Evolutionary conservation across 1,139 yeast species (phyloP), one percentile per base, ranked within the genome.

Genomic region (Citeromyces siamensis): DNA sequence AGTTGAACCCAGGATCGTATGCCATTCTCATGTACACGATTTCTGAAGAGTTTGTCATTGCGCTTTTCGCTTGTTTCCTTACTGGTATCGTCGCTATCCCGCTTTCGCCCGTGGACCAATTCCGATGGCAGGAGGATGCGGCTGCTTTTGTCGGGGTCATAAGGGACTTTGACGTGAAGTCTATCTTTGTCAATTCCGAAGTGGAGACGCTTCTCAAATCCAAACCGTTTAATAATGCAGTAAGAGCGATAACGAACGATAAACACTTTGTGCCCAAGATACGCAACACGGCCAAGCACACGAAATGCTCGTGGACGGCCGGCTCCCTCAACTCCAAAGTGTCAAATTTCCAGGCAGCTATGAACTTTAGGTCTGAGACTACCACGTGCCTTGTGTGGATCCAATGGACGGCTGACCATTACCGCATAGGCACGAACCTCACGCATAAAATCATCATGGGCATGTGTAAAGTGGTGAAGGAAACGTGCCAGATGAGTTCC

Each of bases 391-490:
- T 57, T 5, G 45, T 64, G 6, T 64, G 67, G 66, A 46, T 62
- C 3, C 45, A 57, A 29, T 79, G 79, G 65, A 71, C 84, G 0
- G 66, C 88, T 0, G 95, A 85, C 49, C 82, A 81, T 48, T 67
- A 75, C 32, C 64, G 84, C 43, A 67, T 73, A 2, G 84, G 82
- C 0, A 78, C 81, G 42, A 37, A 55, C 44, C 38, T 58, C 42
- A 64, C 74, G 28, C 94, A 83, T 51, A 62, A 66, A 32, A 69
- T 74, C 34, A 62, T 90, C 10, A 58, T 90, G 50, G 79, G 86
- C 1, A 71, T 84, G 55, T 86, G 96, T 54, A 85, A 88, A 49
- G 81, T 84, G 10, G 73, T 86, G 50, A 90, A 90, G 48, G 97
- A 90, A 52, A 88, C 97, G 0, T 83, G 95, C 49, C 90, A 84